Evolutionary conservation across 2,329 filamentous ascomycete species (phyloP), one percentile per base, ranked within the genome.

Genomic region (Parasarocladium wereldwijsianum): DNA sequence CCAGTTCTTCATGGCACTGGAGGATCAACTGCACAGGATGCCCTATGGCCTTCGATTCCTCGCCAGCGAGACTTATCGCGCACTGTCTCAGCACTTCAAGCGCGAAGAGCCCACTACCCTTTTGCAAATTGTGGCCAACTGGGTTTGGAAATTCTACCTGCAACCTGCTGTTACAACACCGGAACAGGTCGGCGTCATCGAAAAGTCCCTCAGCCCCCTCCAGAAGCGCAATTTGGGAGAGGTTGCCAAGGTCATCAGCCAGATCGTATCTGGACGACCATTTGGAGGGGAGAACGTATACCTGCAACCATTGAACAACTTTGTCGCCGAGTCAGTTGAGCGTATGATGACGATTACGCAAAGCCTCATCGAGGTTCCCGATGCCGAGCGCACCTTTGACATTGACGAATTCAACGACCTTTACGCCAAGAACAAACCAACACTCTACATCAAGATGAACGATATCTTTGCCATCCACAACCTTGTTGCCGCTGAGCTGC

Each of bases 341-440:
- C 70, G 86, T 15, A 63, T 94, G 34, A 69, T 71, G 18, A 68
- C 78, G 9, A 83, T 90, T 25, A 82, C 81, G 55, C 68, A 66
- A 26, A 71, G 78, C 19, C 55, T 96, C 36, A 83, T 98, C 40
- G 72, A 78, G 9, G 81, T 96, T 9, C 75, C 80, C 10, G 78
- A 90, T 43, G 82, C 84, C 0, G 90, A 98, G 53, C 68, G 73
- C 31, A 90, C 90, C 15, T 98, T 96, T 47, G 86, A 96, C 52
- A 94, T 98, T 49, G 90, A 98, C 49, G 90, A 96, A 51, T 98
- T 90, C 69, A 96, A 94, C 49, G 90, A 98, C 47, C 67, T 98
- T 6, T 96, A 96, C 49, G 82, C 87, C 33, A 86, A 92, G 51
- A 90, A 85, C 39, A 93, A 93, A 54, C 90, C 90, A 6, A 96